Evolutionary conservation across 176 grass and related monocot genomes (phyloP).

Genomic region (Eleusine coracana): DNA sequence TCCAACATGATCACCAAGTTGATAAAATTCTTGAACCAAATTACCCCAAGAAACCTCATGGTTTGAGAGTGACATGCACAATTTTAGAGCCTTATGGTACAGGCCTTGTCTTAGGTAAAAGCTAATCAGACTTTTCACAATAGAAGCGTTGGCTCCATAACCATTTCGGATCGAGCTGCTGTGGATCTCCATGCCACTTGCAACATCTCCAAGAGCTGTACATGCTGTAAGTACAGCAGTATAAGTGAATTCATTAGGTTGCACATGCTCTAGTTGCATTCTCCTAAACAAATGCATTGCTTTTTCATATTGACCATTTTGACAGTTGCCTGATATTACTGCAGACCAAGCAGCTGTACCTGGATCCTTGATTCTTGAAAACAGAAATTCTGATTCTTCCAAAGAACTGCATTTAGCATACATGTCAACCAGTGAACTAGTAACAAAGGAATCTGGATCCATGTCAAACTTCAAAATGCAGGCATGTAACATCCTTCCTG

Average conservation of each 20-base stretch:
- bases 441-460: constrained; percentile 57
- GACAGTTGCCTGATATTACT: constrained; percentile 60
- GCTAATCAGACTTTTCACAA: constrained; percentile 53
- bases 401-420: constrained; percentile 64
- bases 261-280: constrained; percentile 52
- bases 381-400: constrained; percentile 52
- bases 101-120: constrained; percentile 40
- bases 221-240: constrained; percentile 57
- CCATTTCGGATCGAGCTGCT: constrained; percentile 57
- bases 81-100: constrained; percentile 33
- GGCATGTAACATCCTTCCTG: constrained; percentile 59
- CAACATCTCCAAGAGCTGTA: constrained; percentile 48
- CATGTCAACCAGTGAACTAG: constrained; percentile 61
- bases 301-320: constrained; percentile 55
- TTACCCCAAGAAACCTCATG: constrained; percentile 47
- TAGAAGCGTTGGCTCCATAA: constrained; percentile 47
- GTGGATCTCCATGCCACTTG: constrained; percentile 54
- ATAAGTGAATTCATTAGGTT: constrained; percentile 70
- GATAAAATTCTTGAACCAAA: constrained; percentile 45
- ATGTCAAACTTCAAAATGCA: constrained; percentile 46
- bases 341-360: constrained; percentile 51
- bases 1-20: constrained; percentile 42
- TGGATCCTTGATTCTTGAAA: constrained; percentile 50
- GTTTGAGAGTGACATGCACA: constrained; percentile 48
- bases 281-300: constrained; percentile 61